These are phyloP conservation scores for Metschnikowia lachancei DNA, from an alignment of 805 yeast species.

Conservation along the genomic window DNA sequence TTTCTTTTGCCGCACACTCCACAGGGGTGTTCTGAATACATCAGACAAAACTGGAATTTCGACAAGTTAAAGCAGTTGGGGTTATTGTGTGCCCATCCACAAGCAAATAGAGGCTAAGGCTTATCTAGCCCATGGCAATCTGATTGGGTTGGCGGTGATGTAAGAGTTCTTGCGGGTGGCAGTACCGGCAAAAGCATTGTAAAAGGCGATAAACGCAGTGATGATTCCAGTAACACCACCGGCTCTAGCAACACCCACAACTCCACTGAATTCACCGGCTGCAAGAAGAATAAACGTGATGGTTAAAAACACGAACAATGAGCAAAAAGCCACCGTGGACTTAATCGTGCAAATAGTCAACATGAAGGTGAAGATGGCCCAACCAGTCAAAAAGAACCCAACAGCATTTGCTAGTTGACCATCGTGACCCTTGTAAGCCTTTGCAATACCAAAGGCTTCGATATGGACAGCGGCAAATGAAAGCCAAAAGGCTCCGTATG, in stretches of 20 bases:
- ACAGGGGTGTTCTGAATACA: not conserved
- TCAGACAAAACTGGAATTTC: no score
- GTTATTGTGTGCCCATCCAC: not conserved
- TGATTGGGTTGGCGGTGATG: slow-evolving; percentile 30
- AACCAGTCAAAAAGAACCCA: slow-evolving; percentile 38
- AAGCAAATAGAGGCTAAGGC: not conserved
- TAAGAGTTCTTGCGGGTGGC: slow-evolving; percentile 38
- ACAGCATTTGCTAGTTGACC: slow-evolving; percentile 32
- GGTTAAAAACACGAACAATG: slow-evolving; percentile 31
- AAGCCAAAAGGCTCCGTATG: slow-evolving; percentile 66
- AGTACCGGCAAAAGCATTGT: slow-evolving; percentile 42
- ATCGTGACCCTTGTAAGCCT: slow-evolving; percentile 38
- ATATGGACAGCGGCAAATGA: slow-evolving; percentile 59
- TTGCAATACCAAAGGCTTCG: slow-evolving; percentile 56
- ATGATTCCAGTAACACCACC: slow-evolving; percentile 45
- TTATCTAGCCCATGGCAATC: slow-evolving; percentile 22
- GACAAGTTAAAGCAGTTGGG: no score
- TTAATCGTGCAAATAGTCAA: slow-evolving; percentile 35
- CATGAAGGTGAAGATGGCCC: slow-evolving; percentile 43
- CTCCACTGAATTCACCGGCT: slow-evolving; percentile 32
- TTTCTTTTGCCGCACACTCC: no score
- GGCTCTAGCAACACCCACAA: slow-evolving; percentile 30
- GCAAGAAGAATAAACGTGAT: slow-evolving; percentile 38
- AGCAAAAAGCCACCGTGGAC: slow-evolving; percentile 37
- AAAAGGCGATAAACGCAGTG: slow-evolving; percentile 39